Conservation (phyloP, 192 early-diverging fungal genomes). For the Backusella circina region DNA sequence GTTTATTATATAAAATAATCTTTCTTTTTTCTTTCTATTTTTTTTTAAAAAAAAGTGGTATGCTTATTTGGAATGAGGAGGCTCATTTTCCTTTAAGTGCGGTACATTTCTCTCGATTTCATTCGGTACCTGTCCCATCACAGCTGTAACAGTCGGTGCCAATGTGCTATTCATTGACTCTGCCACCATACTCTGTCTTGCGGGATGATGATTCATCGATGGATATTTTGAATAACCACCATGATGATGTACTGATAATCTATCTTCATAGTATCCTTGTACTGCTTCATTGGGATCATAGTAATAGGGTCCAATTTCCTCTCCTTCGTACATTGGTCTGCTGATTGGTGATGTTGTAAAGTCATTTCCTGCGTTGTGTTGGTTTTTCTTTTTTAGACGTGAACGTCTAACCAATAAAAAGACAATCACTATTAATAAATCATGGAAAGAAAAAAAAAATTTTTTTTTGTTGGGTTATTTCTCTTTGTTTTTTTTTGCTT, state of each 20-base stretch:
- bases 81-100: not conserved
- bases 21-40: too few species aligned
- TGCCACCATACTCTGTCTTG: not conserved
- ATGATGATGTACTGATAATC: not conserved
- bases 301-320: not conserved
- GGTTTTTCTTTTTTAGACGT: not conserved
- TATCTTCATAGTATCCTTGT: not conserved
- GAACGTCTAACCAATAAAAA: conserved; percentile 1
- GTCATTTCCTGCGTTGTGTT: not conserved
- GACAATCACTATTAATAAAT: not conserved
- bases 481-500: not conserved
- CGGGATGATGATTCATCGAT: not conserved
- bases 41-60: not conserved
- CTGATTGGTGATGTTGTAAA: not conserved
- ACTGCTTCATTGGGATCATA: not conserved
- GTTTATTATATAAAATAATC: not conserved
- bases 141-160: not conserved
- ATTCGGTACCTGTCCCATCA: not conserved
- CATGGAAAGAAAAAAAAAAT: not conserved
- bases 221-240: not conserved
- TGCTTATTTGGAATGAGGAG: not conserved
- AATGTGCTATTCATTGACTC: not conserved
- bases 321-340: not conserved
- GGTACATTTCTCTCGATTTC: not conserved
- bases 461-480: not conserved